phyloP scores from a whole-genome alignment of 2,329 filamentous ascomycete species.

The Didymella arachidicola region DNA sequence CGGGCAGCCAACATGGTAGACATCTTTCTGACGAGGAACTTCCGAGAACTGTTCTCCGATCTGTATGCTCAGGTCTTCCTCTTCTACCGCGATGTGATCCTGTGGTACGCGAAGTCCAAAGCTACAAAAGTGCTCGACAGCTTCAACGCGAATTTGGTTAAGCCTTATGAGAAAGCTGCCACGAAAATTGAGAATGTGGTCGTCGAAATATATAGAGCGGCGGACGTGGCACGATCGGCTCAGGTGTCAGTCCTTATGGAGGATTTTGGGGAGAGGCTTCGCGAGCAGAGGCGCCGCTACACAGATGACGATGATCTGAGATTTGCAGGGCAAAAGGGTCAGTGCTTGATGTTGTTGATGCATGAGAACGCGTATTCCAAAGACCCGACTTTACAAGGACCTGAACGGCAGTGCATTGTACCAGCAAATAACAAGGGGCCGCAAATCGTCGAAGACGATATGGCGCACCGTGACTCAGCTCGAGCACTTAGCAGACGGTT shows the following conservation, averaged over 20 bases:
- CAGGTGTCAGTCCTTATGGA: background rate
- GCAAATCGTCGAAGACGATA: too few relatives aligned
- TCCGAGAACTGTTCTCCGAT: background rate
- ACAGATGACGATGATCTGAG: background rate
- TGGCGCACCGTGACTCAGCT: too few relatives aligned
- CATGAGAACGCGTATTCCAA: too few relatives aligned
- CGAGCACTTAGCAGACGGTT: too few relatives aligned
- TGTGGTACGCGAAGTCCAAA: slow-evolving; percentile 1
- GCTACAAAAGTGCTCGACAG: background rate
- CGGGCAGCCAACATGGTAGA: background rate
- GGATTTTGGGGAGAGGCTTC: background rate
- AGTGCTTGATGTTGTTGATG: too few relatives aligned
- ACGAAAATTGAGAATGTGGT: background rate
- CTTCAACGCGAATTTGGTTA: background rate
- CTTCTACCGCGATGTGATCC: slow-evolving; percentile 3
- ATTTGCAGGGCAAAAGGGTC: background rate
- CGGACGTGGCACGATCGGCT: background rate
- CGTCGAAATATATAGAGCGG: background rate
- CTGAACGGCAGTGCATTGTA: too few relatives aligned
- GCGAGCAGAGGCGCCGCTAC: background rate
- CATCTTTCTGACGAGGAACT: background rate
- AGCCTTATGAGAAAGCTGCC: background rate
- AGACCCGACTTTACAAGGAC: too few relatives aligned
- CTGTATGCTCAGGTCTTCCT: slow-evolving; percentile 4
- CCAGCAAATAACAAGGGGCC: too few relatives aligned